Percentiles rank a stretch among this genome's conserved stretches.
These are phyloP conservation scores for Saccharomyces hybrid DNA, from an alignment of 1,139 yeast species.

Conservation along the genomic window DNA sequence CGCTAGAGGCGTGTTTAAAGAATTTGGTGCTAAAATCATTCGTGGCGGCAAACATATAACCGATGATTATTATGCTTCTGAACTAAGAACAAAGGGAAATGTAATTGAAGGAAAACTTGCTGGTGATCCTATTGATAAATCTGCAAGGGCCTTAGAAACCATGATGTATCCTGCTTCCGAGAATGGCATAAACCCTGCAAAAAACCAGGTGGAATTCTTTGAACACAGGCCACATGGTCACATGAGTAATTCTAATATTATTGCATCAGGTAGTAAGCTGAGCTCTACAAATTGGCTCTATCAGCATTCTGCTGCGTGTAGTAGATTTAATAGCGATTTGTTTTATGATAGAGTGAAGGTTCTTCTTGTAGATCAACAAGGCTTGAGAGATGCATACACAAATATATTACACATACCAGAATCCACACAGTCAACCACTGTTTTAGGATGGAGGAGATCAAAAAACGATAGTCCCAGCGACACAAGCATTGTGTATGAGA, in stretches of 20 bases:
- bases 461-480: slow-evolving; percentile 18
- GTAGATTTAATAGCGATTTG: slow-evolving; percentile 58
- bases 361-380: slow-evolving; percentile 42
- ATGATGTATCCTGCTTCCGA: slow-evolving; percentile 9
- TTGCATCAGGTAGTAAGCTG: slow-evolving; percentile 37
- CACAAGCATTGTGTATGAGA: slow-evolving; percentile 40
- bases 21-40: slow-evolving; percentile 83
- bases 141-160: slow-evolving; percentile 9
- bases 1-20: slow-evolving; percentile 82
- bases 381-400: slow-evolving; percentile 74
- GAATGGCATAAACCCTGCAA: slow-evolving; percentile 22
- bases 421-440: slow-evolving; percentile 62
- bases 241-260: slow-evolving; percentile 35
- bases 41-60: slow-evolving; percentile 71
- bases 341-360: slow-evolving; percentile 50
- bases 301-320: slow-evolving; percentile 73
- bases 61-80: slow-evolving; percentile 86
- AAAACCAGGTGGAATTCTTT: slow-evolving; percentile 30
- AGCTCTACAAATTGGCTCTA: slow-evolving; percentile 80
- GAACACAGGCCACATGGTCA: slow-evolving; percentile 27
- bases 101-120: slow-evolving; percentile 70
- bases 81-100: slow-evolving; percentile 62
- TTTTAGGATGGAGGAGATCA: slow-evolving; percentile 34
- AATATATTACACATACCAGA: slow-evolving; percentile 67
- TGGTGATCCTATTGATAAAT: slow-evolving; percentile 37